Evolutionary conservation across 2,329 filamentous ascomycete genomes (phyloP).

Genomic region (Botrytis galanthina): DNA sequence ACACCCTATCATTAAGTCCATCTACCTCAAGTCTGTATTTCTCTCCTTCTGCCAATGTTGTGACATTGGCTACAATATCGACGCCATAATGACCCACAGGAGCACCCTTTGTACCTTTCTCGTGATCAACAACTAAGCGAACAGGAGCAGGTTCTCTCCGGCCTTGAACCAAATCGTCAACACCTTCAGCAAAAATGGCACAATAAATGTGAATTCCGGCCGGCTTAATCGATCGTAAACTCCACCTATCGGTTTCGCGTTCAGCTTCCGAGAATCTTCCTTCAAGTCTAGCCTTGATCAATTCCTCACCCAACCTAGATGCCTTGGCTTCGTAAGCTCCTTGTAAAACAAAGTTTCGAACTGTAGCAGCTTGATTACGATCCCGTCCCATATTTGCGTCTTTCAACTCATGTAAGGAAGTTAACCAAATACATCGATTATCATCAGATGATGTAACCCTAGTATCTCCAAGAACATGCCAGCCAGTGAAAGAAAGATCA

Average conservation of each 20-base stretch:
- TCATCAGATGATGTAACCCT: slow-evolving; percentile 71
- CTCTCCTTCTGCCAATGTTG: slow-evolving; percentile 48
- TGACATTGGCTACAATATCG: slow-evolving; percentile 67
- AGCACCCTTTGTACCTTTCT: slow-evolving; percentile 63
- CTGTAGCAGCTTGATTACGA: slow-evolving; percentile 52
- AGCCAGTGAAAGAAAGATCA: slow-evolving; percentile 74
- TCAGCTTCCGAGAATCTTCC: slow-evolving; percentile 80
- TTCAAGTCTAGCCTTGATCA: slow-evolving; percentile 83
- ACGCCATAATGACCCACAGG: slow-evolving; percentile 67
- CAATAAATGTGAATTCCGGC: slow-evolving; percentile 58
- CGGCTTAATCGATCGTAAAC: slow-evolving; percentile 67
- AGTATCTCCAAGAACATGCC: slow-evolving; percentile 66
- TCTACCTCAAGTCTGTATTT: slow-evolving; percentile 56
- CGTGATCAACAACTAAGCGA: slow-evolving; percentile 70
- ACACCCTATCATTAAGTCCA: slow-evolving; percentile 68
- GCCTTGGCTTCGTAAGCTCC: slow-evolving; percentile 78
- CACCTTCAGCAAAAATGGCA: slow-evolving; percentile 70
- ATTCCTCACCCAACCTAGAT: slow-evolving; percentile 75
- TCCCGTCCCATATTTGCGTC: slow-evolving; percentile 51
- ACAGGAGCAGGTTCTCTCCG: slow-evolving; percentile 67
- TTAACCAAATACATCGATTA: slow-evolving; percentile 65
- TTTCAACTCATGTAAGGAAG: slow-evolving; percentile 60
- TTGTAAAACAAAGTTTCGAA: slow-evolving; percentile 68
- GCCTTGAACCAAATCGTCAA: slow-evolving; percentile 59
- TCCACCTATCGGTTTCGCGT: slow-evolving; percentile 78